Conservation (phyloP, 441 rosid species). For the Gossypium davidsonii region DNA sequence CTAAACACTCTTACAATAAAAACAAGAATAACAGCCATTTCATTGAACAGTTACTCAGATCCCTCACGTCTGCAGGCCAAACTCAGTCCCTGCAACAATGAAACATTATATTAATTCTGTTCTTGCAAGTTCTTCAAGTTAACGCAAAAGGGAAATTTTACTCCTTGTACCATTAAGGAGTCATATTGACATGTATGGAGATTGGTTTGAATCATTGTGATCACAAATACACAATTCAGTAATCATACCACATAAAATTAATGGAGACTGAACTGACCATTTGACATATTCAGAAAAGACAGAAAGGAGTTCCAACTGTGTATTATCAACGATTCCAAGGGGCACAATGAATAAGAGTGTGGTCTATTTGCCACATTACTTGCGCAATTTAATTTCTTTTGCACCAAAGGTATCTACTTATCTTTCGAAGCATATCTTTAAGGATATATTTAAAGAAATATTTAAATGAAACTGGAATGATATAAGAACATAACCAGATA, state of each 20-base stretch:
- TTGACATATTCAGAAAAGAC: background rate
- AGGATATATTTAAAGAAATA: background rate
- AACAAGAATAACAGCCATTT: constrained; percentile 4
- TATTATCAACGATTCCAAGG: background rate
- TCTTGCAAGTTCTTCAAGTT: background rate
- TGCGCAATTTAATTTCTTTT: too few species aligned
- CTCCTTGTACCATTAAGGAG: background rate
- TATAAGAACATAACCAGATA: too few species aligned
- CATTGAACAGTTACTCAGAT: constrained; percentile 10
- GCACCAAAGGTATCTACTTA: background rate
- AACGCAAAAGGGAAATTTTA: background rate
- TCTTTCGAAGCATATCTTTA: background rate
- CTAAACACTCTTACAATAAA: background rate
- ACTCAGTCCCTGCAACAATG: constrained; percentile 24
- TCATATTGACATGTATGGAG: background rate
- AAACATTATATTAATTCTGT: background rate
- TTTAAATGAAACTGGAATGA: background rate
- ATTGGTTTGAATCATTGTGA: background rate
- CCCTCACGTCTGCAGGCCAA: constrained; percentile 10
- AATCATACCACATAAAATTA: background rate
- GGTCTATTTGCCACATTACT: background rate
- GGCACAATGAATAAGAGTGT: background rate
- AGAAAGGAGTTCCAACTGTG: background rate
- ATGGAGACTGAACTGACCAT: background rate
- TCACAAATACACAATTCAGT: background rate